A percentile compares a stretch with the other conserved stretches of the same genome.
phyloP scores from a whole-genome alignment of 2,329 filamentous ascomycete species.

The Cordyceps militaris region DNA sequence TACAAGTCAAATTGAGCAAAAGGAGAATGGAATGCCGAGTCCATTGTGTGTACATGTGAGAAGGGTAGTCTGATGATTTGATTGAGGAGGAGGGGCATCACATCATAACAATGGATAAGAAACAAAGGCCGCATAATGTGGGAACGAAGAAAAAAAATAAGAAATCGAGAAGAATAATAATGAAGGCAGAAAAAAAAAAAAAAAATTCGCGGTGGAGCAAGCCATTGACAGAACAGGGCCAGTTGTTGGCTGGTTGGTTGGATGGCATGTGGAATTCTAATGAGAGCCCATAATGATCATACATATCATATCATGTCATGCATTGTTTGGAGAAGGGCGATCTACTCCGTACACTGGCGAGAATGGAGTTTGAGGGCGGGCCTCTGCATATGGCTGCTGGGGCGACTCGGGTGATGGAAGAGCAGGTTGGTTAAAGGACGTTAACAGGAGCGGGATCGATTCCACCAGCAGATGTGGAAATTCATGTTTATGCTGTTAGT shows the following conservation, averaged over 20 bases:
- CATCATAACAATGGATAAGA: slow-evolving; percentile 3
- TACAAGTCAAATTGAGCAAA: not conserved
- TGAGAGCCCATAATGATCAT: not conserved
- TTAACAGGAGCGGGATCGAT: too few species aligned
- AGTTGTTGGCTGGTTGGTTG: not conserved
- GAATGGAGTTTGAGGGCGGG: slow-evolving; percentile 13
- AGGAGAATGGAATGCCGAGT: not conserved
- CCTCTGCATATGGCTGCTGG: slow-evolving; percentile 24
- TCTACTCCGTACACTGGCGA: not conserved
- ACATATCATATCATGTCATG: not conserved
- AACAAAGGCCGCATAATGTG: not conserved
- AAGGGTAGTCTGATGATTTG: not conserved
- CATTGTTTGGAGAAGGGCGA: slow-evolving; percentile 8
- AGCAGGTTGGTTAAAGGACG: not conserved
- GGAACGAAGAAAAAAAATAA: not conserved
- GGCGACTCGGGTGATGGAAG: slow-evolving; percentile 19
- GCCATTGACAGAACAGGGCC: not conserved
- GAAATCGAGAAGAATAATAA: not conserved
- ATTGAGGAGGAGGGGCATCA: not conserved
- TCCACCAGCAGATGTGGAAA: too few species aligned
- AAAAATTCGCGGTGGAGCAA: not conserved
- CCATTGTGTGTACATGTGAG: not conserved
- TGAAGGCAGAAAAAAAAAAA: not conserved
- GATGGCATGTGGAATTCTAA: slow-evolving; percentile 3
- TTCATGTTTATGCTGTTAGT: too few species aligned